These are phyloP conservation scores for Boletus bicolor DNA, from an alignment of 768 basidiomycete genomes.

Conservation along the genomic window DNA sequence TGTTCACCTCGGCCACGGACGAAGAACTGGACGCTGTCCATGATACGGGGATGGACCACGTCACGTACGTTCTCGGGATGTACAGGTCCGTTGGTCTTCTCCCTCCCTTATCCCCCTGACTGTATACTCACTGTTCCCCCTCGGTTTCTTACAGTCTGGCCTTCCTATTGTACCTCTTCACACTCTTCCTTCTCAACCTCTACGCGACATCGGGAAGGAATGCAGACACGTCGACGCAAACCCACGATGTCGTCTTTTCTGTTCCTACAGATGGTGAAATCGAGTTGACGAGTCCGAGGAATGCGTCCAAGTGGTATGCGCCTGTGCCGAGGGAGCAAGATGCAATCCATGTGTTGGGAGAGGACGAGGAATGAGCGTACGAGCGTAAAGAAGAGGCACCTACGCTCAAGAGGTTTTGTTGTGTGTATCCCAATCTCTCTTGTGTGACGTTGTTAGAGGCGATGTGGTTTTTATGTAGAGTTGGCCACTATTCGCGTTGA, in stretches of 20 bases:
- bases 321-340: slow-evolving; percentile 48
- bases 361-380: slow-evolving; percentile 42
- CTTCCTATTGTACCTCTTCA: slow-evolving; percentile 75
- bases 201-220: slow-evolving; percentile 64
- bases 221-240: slow-evolving; percentile 27
- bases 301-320: slow-evolving; percentile 59
- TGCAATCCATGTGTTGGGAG: slow-evolving; percentile 46
- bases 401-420: not conserved
- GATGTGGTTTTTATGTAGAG: too few relatives aligned
- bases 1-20: slow-evolving; percentile 94
- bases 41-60: slow-evolving; percentile 80
- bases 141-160: slow-evolving; percentile 37
- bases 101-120: not conserved
- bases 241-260: slow-evolving; percentile 19
- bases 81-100: slow-evolving; percentile 51
- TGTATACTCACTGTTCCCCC: not conserved
- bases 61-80: slow-evolving; percentile 84
- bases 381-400: not conserved
- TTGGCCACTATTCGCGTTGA: too few relatives aligned
- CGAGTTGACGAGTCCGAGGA: slow-evolving; percentile 36
- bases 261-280: slow-evolving; percentile 35
- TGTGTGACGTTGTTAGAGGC: too few relatives aligned
- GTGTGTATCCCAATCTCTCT: not conserved
- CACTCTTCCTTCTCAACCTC: slow-evolving; percentile 66
- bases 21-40: slow-evolving; percentile 78